A percentile compares a stretch with the other conserved stretches of the same genome.
Evolutionary conservation across 345 rosid genomes (phyloP).

Genomic region (Draba incana): DNA sequence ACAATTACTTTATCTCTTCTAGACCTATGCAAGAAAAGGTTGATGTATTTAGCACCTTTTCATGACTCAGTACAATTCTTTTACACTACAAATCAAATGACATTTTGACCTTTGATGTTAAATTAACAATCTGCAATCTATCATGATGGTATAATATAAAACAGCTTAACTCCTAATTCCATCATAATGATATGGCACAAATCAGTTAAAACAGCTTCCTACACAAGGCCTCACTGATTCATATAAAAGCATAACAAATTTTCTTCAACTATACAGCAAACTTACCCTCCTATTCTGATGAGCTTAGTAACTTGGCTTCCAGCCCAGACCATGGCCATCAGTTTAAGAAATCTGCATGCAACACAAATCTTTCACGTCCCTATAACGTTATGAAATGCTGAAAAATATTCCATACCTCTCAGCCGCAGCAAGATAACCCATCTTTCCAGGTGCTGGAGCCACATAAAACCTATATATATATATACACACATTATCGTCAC

Average conservation of each 20-base stretch:
- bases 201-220: slow-evolving; percentile 2
- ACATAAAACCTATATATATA: slow-evolving; percentile 66
- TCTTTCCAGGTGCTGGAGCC: slow-evolving; percentile 78
- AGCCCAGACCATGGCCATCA: slow-evolving; percentile 98
- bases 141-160: too few species aligned
- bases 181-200: slow-evolving; percentile 4
- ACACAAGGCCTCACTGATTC: slow-evolving; percentile 18
- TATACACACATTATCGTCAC: slow-evolving; percentile 4
- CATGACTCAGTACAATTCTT: too few species aligned
- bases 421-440: slow-evolving; percentile 80
- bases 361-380: slow-evolving; percentile 24
- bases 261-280: slow-evolving; percentile 17
- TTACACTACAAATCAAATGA: too few species aligned
- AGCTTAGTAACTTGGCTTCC: slow-evolving; percentile 97
- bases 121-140: too few species aligned
- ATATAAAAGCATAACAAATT: not conserved
- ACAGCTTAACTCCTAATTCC: not conserved
- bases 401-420: slow-evolving; percentile 57
- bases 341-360: slow-evolving; percentile 73
- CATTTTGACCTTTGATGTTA: too few species aligned
- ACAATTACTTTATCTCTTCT: too few species aligned
- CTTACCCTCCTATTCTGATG: slow-evolving; percentile 86
- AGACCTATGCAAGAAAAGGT: too few species aligned
- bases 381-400: slow-evolving; percentile 22
- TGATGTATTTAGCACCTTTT: too few species aligned